Base-by-base conservation (phyloP, 2,329 filamentous ascomycete species). In the Proliferodiscus dingleyae region DNA sequence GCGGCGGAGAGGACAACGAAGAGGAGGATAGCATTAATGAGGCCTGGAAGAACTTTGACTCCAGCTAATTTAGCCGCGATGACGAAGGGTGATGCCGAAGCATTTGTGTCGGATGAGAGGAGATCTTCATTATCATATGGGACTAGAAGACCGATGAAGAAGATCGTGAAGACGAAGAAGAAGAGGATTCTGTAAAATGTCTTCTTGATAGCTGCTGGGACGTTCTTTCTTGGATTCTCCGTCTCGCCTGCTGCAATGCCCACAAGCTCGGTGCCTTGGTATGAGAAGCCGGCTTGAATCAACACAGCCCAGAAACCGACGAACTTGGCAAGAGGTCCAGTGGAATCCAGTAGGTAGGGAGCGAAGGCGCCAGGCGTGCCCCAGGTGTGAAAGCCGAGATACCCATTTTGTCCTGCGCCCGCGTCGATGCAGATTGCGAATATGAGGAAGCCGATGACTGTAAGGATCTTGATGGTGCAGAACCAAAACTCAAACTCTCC, bases 401-500 rank as follows among this genome's bases (percentile, higher is more conserved):
- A 83, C n/a, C 82, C 82, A 51, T 87, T 71, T 13, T 78, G 59
- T 16, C 85, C 82, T 5, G 73, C 84, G 37, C 85, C 86, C 3
- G 83, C 83, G 60, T 87, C 82, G 66, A 89, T 75, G 64, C 82
- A 85, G 56, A 89, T 84, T 53, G 75, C 80, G 56, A 89, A 87
- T 61, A 90, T 81, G 69, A 87, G 75, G 69, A 89, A 87, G 33
- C 85, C 85, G 34, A 87, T 43, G 30, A 89, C 78, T 22, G 85
- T 87, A 40, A 89, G 57, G 45, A 90, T 83, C 66, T 91, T 91
- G 71, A 91, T 80, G 46, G 73, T 78, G 5, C 84, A 81, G 56
- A 90, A 81, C 77, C 82, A 89, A 66, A 89, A 87, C 63, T 91
- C 87, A 22, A 87, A 71, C 61, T 90, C 84, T 30, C 85, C 87